Base-by-base conservation (phyloP, 129 eudicot species). In the carrot (Daucus carota) region DNA sequence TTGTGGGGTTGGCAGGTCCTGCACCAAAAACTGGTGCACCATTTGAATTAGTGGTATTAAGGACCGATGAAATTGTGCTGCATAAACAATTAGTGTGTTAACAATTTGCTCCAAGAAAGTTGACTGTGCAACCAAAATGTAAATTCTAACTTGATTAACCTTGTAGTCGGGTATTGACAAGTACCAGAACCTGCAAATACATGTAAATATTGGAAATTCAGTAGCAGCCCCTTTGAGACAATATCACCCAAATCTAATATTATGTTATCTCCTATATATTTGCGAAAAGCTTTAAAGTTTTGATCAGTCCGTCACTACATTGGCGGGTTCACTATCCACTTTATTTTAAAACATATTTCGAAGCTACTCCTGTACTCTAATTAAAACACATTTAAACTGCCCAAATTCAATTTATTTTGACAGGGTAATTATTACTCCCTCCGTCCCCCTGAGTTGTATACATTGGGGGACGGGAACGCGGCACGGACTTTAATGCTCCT, bases 11-110 rank as follows among this genome's bases (percentile, higher is more conserved):
- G 9, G 82, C 47, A 15, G 97, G 97, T 73, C 96, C 93, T 3
- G 89, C 89, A 36, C 98, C 97, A 74, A 89, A 94, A 77, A 94
- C 86, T 65, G 90, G 84, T 32, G 97, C 84, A n/a, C 96, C 92
- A 57, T 72, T 94, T 81, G 92, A 86, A 82, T 91, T 91, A 40
- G 89, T 89, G 24, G 89, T 89, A 78, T 94, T 92, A 67, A 94
- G 80, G 48, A 94, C 80, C 3, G 98, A 87, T 36, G 97, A 83
- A 79, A 85, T 94, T 32, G 97, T 91, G 92, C 98, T 94, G 93
- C 93, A 85, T 33, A 40, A 24, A 75, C 18, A 41, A 41, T 4
- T 45, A 47, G 15, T 59, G 20, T 24, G 32, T 38, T 74, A 11
- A 31, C 22, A 63, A 73, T 12, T 14, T 14, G 8, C 9, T 63